A percentile compares a stretch with the other conserved stretches of the same genome.
Evolutionary conservation across 2,329 filamentous ascomycete species (phyloP).

Genomic region (Aspergillus eucalypticola): DNA sequence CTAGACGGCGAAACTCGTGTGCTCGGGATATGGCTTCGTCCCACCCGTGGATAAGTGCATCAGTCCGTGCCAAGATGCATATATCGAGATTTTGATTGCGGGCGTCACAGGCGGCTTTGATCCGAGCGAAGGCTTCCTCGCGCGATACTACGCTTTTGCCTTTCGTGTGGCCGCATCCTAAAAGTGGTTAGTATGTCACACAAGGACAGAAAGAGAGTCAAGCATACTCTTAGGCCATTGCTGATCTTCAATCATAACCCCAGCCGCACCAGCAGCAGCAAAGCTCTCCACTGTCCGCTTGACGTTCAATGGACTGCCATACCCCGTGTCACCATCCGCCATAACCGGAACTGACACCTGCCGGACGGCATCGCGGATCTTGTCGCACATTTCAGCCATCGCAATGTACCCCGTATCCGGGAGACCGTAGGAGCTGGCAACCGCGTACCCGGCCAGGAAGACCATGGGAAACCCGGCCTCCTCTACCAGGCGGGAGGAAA

Average conservation of each 20-base stretch:
- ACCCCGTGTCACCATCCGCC: conserved; percentile 52
- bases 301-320: conserved; percentile 52
- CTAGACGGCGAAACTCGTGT: conserved; percentile 45
- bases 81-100: conserved; percentile 49
- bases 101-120: conserved; percentile 50
- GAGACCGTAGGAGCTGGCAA: conserved; percentile 44
- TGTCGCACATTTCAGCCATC: conserved; percentile 49
- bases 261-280: conserved; percentile 42
- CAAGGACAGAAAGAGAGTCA: too few species aligned
- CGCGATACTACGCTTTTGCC: conserved; percentile 50
- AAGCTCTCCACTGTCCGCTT: conserved; percentile 48
- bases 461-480: conserved; percentile 51
- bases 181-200: too few species aligned
- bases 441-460: conserved; percentile 48
- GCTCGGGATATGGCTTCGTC: conserved; percentile 49
- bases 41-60: conserved; percentile 41
- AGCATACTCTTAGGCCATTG: conserved; percentile 51
- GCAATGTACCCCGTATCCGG: conserved; percentile 55
- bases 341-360: conserved; percentile 44
- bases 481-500: conserved; percentile 47
- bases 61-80: conserved; percentile 49
- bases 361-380: conserved; percentile 46
- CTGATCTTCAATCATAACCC: conserved; percentile 51
- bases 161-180: conserved; percentile 49
- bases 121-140: conserved; percentile 49